These are phyloP conservation scores for Periglandula ipomoeae DNA, from an alignment of 2,329 filamentous ascomycete species.

Conservation along the genomic window DNA sequence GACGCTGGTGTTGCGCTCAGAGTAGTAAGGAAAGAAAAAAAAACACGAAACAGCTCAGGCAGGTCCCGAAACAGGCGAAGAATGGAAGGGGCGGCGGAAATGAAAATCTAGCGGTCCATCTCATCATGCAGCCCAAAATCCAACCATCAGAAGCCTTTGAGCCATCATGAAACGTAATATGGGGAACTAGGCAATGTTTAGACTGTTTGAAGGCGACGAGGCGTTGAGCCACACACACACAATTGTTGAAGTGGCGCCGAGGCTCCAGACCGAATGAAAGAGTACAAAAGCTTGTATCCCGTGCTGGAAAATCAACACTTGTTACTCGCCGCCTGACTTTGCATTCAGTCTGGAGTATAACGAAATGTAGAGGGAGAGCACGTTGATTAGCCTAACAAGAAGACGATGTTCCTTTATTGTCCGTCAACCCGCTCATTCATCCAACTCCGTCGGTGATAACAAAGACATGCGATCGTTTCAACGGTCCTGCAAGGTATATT, in stretches of 20 bases:
- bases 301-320: too few relatives aligned
- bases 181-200: background rate
- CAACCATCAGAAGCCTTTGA: background rate
- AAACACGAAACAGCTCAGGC: background rate
- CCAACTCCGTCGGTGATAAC: too few relatives aligned
- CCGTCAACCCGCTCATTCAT: too few relatives aligned
- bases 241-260: background rate
- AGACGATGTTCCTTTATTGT: too few relatives aligned
- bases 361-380: too few relatives aligned
- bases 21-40: background rate
- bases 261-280: too few relatives aligned
- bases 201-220: background rate
- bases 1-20: background rate
- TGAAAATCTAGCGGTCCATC: background rate
- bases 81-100: background rate
- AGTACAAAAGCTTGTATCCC: background rate
- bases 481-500: too few relatives aligned
- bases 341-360: background rate
- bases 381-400: too few relatives aligned
- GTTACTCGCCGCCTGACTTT: background rate
- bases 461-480: too few relatives aligned
- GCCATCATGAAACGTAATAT: background rate
- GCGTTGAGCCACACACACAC: background rate
- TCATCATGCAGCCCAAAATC: background rate
- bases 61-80: background rate